Conservation (phyloP, 2,329 filamentous ascomycete genomes). For the Penicillium hordei region DNA sequence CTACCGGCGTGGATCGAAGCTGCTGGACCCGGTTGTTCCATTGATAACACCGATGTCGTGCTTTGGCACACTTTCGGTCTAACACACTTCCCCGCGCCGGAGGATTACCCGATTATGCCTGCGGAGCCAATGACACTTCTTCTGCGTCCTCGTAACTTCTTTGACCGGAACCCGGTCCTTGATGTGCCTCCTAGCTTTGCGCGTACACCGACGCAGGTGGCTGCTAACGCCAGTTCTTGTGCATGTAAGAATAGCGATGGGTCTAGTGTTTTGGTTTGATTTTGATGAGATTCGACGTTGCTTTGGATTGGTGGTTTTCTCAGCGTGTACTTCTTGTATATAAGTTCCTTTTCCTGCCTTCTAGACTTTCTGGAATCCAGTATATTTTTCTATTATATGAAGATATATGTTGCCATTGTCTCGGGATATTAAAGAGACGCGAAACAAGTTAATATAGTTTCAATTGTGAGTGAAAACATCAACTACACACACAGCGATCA, state of each 20-base stretch:
- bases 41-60: conserved; percentile 82
- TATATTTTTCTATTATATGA: too few relatives aligned
- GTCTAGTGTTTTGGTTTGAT: conserved; percentile 40
- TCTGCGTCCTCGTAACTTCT: conserved; percentile 79
- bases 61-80: conserved; percentile 94
- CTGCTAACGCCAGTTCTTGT: conserved; percentile 42
- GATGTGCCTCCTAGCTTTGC: conserved; percentile 77
- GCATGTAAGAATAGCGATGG: conserved; percentile 40
- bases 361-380: too few relatives aligned
- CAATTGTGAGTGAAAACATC: too few relatives aligned
- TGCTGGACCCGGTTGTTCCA: conserved; percentile 63
- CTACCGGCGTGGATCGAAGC: conserved; percentile 70
- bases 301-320: neutral
- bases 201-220: conserved; percentile 69
- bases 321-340: conserved; percentile 1
- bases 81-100: conserved; percentile 83
- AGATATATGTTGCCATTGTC: neutral
- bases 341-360: neutral
- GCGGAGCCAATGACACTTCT: conserved; percentile 80
- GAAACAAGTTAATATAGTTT: neutral
- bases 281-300: neutral
- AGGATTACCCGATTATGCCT: conserved; percentile 93
- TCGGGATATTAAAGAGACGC: neutral
- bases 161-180: conserved; percentile 72
- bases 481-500: too few relatives aligned